These are phyloP conservation scores for Macrotyloma uniflorum DNA, from an alignment of 306 rosid genomes.

Conservation along the genomic window DNA sequence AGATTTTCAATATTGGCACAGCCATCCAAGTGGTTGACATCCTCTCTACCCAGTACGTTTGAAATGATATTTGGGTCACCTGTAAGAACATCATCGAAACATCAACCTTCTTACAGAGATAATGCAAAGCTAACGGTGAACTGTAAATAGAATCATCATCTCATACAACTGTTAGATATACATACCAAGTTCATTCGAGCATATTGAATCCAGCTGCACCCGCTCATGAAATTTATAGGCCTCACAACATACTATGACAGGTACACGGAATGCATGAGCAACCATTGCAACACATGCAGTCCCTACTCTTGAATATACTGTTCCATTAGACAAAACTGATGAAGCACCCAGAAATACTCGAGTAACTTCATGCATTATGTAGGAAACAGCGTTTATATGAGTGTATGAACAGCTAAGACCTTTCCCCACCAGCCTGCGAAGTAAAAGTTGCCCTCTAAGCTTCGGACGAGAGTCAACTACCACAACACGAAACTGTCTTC, in stretches of 20 bases:
- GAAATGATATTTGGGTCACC: conserved; percentile 61
- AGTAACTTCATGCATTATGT: conserved; percentile 65
- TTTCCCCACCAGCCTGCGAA: conserved; percentile 59
- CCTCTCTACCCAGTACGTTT: conserved; percentile 50
- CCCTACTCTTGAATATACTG: conserved; percentile 67
- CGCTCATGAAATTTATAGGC: conserved; percentile 71
- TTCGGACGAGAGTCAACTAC: conserved; percentile 68
- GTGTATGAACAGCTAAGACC: conserved; percentile 65
- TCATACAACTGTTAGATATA: not conserved
- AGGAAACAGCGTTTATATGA: conserved; percentile 64
- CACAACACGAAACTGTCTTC: conserved; percentile 61
- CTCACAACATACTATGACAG: conserved; percentile 66
- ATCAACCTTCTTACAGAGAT: conserved; percentile 27
- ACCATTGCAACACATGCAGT: conserved; percentile 70
- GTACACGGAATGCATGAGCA: conserved; percentile 61
- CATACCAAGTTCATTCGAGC: conserved; percentile 70
- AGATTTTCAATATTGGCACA: conserved; percentile 50
- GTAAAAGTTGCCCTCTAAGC: conserved; percentile 56
- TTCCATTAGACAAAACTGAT: conserved; percentile 60
- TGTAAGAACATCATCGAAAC: conserved; percentile 43
- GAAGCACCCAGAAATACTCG: conserved; percentile 62
- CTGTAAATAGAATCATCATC: conserved; percentile 20
- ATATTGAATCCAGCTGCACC: conserved; percentile 67
- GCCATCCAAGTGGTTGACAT: conserved; percentile 55
- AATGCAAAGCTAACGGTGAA: conserved; percentile 1